phyloP scores from a whole-genome alignment of 2,329 filamentous ascomycete genomes.

The Aspergillus latus region DNA sequence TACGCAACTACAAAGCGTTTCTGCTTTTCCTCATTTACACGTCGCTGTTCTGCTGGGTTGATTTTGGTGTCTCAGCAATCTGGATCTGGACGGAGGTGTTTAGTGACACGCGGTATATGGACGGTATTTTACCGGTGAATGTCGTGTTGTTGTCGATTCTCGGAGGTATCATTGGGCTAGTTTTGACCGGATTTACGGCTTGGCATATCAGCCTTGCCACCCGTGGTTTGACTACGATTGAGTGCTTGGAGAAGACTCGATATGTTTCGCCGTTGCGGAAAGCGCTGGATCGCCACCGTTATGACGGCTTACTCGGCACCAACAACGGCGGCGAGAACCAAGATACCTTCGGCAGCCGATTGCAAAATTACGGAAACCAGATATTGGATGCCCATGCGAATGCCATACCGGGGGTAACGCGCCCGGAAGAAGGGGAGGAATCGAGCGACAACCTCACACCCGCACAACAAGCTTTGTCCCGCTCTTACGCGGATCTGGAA shows the following conservation, averaged over 20 bases:
- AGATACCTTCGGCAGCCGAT: constrained; percentile 40
- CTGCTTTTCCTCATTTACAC: constrained; percentile 89
- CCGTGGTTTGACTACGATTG: constrained; percentile 87
- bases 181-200: constrained; percentile 80
- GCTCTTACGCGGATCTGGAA: constrained; percentile 59
- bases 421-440: constrained; percentile 77
- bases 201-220: constrained; percentile 87
- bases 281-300: constrained; percentile 65
- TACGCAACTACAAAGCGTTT: constrained; percentile 95
- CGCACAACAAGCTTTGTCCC: constrained; percentile 46
- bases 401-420: constrained; percentile 73
- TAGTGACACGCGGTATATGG: constrained; percentile 66
- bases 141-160: constrained; percentile 85
- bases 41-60: constrained; percentile 78
- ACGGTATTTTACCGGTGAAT: constrained; percentile 82
- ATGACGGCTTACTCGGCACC: constrained; percentile 48
- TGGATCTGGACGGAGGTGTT: constrained; percentile 89
- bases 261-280: constrained; percentile 80
- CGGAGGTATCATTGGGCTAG: constrained; percentile 85
- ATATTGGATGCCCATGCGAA: constrained; percentile 80
- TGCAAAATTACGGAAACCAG: constrained; percentile 68
- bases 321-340: constrained; percentile 29
- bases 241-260: constrained; percentile 91
- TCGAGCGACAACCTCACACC: constrained; percentile 37
- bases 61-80: constrained; percentile 70